Conservation (phyloP, 495 filamentous ascomycete genomes). For the Lophiostoma macrostomum region DNA sequence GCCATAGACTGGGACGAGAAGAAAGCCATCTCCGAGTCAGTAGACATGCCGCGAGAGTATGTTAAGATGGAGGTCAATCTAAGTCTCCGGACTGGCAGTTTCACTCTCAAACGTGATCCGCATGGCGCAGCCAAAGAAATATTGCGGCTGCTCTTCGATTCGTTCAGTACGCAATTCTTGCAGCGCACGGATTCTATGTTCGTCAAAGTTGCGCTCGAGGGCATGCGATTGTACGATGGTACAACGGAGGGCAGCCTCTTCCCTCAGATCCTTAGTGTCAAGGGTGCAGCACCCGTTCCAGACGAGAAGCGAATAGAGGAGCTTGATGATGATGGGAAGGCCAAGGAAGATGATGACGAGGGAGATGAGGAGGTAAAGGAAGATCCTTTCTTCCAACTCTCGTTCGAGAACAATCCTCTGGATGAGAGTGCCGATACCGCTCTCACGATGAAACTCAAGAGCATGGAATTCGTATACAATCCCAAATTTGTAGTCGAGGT, state of each 20-base stretch:
- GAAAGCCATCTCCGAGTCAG: constrained; percentile 76
- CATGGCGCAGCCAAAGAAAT: constrained; percentile 76
- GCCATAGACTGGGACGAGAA: constrained; percentile 99
- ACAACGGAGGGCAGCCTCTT: constrained; percentile 87
- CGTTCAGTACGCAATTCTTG: constrained; percentile 82
- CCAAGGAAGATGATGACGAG: constrained; percentile 40
- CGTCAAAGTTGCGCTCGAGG: constrained; percentile 82
- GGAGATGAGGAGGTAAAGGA: constrained; percentile 49
- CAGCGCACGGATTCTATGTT: constrained; percentile 88
- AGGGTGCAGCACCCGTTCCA: constrained; percentile 65
- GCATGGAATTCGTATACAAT: constrained; percentile 95
- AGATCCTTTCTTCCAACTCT: constrained; percentile 81
- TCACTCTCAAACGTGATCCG: constrained; percentile 84
- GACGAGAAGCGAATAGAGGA: constrained; percentile 58
- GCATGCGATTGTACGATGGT: constrained; percentile 90
- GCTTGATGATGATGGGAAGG: constrained; percentile 47
- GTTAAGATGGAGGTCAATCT: constrained; percentile 90
- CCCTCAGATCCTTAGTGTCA: constrained; percentile 91
- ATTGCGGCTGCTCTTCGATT: constrained; percentile 86
- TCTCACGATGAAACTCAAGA: constrained; percentile 85
- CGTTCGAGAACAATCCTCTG: constrained; percentile 91
- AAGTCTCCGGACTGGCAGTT: constrained; percentile 85
- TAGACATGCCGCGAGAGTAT: constrained; percentile 85
- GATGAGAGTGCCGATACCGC: constrained; percentile 89
- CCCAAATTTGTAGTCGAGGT: constrained; percentile 86